Percentiles rank a stretch among this genome's conserved stretches.
These are phyloP conservation scores for Salix dunnii DNA, from an alignment of 345 rosid species.

Conservation along the genomic window DNA sequence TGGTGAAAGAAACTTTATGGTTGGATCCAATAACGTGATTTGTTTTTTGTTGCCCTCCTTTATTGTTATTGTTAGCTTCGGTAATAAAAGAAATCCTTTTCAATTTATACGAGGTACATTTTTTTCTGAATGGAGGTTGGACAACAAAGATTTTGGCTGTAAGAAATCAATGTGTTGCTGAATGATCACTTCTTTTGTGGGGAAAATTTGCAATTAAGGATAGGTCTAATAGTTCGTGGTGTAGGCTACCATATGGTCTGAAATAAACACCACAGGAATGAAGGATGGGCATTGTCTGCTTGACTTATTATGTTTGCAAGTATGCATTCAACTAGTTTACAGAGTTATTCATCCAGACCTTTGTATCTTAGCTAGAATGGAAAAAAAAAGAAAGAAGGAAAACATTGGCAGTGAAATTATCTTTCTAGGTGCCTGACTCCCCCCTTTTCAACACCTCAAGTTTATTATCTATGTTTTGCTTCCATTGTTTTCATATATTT, in stretches of 20 bases:
- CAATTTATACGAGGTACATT: neutral
- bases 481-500: neutral
- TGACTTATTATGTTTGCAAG: neutral
- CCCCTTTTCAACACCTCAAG: neutral
- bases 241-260: neutral
- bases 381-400: neutral
- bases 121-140: neutral
- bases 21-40: neutral
- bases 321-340: too few relatives aligned
- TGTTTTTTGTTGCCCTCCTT: neutral
- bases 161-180: neutral
- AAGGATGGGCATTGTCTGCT: neutral
- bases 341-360: neutral
- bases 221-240: neutral
- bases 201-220: neutral
- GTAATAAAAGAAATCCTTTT: neutral
- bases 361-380: neutral
- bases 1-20: neutral
- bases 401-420: neutral
- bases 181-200: neutral
- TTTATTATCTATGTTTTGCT: neutral
- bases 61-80: neutral
- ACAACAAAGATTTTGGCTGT: neutral
- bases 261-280: neutral
- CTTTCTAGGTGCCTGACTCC: neutral